Evolutionary conservation across 2,329 filamentous ascomycete genomes (phyloP), one percentile per base, ranked within the genome.

Genomic region (Pseudogymnoascus sp.): DNA sequence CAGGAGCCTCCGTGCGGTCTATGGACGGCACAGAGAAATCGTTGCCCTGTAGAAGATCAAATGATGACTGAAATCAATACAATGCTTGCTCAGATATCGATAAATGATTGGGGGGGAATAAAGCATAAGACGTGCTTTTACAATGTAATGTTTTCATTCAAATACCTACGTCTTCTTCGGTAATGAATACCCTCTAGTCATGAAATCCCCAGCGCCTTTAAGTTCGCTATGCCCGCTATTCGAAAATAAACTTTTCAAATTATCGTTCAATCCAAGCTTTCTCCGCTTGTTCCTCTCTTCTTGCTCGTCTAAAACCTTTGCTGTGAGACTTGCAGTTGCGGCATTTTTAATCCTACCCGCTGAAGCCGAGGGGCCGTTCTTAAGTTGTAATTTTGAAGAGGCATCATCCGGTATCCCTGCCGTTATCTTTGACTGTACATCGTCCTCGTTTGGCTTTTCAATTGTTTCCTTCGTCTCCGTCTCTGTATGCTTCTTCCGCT

Each of bases 281-380:
- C 89, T 79, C 65, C 86, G 78, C 74, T 92, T 96, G 65, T 90
- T 91, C 60, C 82, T 80, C 68, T 88, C 84, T 57, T 92, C 88
- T 71, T 96, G 90, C 68, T 97, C 92, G 21, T 88, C 86, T 23
- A 97, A 72, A 0, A 99, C 92, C 66, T 86, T 91, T 0, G 88
- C 89, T 0, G 92, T 95, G 41, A 99, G 74, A 3, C 85, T 88
- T 0, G 92, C 92, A 0, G 94, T 94, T 60, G 89, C 82, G 0
- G 89, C 78, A 67, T 97, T 95, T 71, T 96, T 96, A 72, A 97
- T 96, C 9, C 86, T 84, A 59, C 79, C 74, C 4, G 65, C 62
- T 23, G 66, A 60, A 76, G 72, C 71, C 5, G 73, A 63, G 1
- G 71, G 71, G 9, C 66, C 64, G 45, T 18, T 75, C 3, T 65